Base-by-base conservation (phyloP, 2,329 filamentous ascomycete species). In the Rutstroemia sp. region DNA sequence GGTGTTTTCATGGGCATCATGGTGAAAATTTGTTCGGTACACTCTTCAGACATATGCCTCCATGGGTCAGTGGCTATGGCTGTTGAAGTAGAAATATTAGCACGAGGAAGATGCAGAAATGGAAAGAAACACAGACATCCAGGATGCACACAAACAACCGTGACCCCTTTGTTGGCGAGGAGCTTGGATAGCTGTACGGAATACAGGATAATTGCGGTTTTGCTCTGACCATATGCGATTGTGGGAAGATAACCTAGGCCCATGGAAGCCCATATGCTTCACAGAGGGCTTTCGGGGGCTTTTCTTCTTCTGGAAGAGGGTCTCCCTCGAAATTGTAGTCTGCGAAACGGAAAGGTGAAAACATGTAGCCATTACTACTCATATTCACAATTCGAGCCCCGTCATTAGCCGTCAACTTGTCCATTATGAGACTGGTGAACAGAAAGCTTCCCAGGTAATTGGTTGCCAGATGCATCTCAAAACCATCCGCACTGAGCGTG, bases 141-240 rank as follows among this genome's bases (percentile, higher is more conserved):
- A 12, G 67, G 69, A 54, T 70, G 63, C 38, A 68, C 39, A 17
- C 64, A 66, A 44, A 65, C 69, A 5, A 63, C 59, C 30, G 59
- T 54, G 7, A 72, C 60, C 2, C 62, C 62, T 30, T 62, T 63
- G 6, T 37, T 42, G 6, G 54, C 58, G n/a, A 72, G 55, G 21
- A 65, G 61, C 34, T 57, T 49, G 37, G 62, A 70, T 5, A 65
- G 50, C 0, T 53, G 67, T 25, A 70, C 59, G 2, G 63, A 62
- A 46, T 69, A 72, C 2, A 73, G 60, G 23, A 72, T 60, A 50
- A 71, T 72, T 5, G 69, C 70, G 1, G 69, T 65, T 58, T 37
- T 69, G 59, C 2, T 37, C 45, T 56, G 58, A 69, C 17, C n/a
- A 37, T 72, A 0, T 56, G 48, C 25, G 56, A 21, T 9, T 16